Conservation (phyloP, 2,329 filamentous ascomycete species). For the Beauveria medogensis region DNA sequence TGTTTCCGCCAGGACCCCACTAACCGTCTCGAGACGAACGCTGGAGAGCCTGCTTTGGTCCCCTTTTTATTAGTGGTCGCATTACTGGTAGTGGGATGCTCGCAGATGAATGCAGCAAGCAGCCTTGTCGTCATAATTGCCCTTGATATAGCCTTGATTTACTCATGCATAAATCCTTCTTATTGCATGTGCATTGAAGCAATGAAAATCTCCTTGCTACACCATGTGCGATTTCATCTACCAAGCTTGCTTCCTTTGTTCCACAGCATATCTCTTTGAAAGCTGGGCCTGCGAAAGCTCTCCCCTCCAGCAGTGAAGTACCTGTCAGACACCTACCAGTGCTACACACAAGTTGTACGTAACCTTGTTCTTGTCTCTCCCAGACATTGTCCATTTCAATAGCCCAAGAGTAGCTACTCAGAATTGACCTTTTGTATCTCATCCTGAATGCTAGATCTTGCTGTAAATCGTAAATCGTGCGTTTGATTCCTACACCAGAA, state of each 20-base stretch:
- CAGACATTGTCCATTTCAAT: not conserved
- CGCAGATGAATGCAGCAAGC: not conserved
- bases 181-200: not conserved
- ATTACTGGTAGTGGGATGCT: not conserved
- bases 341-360: not conserved
- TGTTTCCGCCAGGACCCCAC: not conserved
- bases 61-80: not conserved
- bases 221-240: not conserved
- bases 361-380: not conserved
- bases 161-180: not conserved
- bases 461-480: not conserved
- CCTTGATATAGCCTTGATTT: not conserved
- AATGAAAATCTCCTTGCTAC: not conserved
- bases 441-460: too few species aligned
- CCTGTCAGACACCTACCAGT: too few species aligned
- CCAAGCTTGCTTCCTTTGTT: not conserved
- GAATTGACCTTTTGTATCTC: too few species aligned
- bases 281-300: not conserved
- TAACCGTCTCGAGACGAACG: not conserved
- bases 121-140: not conserved
- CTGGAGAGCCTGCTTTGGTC: not conserved
- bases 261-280: not conserved
- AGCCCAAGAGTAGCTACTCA: not conserved
- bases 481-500: not conserved
- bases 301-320: too few species aligned